Evolutionary conservation across 768 basidiomycete genomes (phyloP).

Genomic region (Termitomyces sp.): DNA sequence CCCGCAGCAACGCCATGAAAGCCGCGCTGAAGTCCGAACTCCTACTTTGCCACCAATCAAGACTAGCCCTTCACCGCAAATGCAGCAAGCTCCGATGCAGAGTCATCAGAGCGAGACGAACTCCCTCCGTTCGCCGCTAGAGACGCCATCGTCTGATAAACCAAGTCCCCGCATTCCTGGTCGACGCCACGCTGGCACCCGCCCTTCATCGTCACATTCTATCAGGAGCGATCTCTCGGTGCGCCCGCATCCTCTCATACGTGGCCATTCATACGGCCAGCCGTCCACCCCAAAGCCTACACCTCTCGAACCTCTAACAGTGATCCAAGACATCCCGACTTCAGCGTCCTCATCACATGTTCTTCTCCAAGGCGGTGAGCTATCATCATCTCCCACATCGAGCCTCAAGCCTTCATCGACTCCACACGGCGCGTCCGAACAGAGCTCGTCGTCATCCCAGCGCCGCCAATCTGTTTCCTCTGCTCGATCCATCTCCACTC

Average conservation of each 20-base stretch:
- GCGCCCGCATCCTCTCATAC: conserved; percentile 74
- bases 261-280: conserved; percentile 62
- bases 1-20: conserved; percentile 2
- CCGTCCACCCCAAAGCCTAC: conserved; percentile 41
- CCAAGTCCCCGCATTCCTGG: conserved; percentile 24
- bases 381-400: conserved; percentile 28
- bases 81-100: conserved; percentile 7
- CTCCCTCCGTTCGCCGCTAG: background rate
- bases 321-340: conserved; percentile 43
- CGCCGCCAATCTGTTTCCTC: conserved; percentile 46
- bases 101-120: background rate
- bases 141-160: conserved; percentile 15
- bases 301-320: conserved; percentile 56
- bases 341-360: conserved; percentile 32
- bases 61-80: conserved; percentile 3
- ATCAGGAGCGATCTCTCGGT: conserved; percentile 29
- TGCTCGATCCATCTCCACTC: conserved; percentile 50
- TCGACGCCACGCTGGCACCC: conserved; percentile 40
- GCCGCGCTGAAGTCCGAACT: conserved; percentile 6
- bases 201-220: conserved; percentile 63
- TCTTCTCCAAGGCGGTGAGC: conserved; percentile 15
- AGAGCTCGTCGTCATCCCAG: conserved; percentile 27
- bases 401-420: conserved; percentile 22
- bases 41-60: conserved; percentile 14
- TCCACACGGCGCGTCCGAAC: conserved; percentile 19